Conservation (phyloP, 805 yeast genomes). For the Candida yuanshanica region DNA sequence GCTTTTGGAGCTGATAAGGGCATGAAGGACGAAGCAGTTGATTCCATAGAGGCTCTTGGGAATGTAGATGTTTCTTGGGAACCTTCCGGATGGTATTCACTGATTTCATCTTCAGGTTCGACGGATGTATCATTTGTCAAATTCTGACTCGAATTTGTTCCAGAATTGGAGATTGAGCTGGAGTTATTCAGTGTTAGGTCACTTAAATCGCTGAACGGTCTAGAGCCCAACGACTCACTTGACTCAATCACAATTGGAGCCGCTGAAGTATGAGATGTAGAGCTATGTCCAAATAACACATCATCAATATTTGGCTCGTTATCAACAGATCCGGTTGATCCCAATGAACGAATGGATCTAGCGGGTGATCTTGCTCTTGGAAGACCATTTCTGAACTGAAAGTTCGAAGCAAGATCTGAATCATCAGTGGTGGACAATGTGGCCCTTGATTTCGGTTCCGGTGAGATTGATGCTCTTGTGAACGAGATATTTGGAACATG, state of each 20-base stretch:
- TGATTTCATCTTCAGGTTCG: background rate
- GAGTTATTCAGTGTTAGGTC: background rate
- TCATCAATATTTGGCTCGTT: background rate
- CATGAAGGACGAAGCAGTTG: background rate
- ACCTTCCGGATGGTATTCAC: too few species aligned
- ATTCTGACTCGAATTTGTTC: background rate
- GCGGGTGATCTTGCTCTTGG: constrained; percentile 1
- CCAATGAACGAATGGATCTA: background rate
- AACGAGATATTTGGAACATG: constrained; percentile 10
- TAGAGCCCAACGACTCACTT: background rate
- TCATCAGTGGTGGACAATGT: background rate
- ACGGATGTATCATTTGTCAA: background rate
- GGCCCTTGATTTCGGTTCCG: constrained; percentile 2
- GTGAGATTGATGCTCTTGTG: constrained; percentile 13
- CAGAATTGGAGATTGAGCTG: background rate
- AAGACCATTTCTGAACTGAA: background rate
- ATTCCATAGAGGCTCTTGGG: background rate
- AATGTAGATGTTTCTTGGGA: too few species aligned
- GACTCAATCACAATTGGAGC: background rate
- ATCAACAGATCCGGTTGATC: background rate
- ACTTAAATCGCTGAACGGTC: background rate
- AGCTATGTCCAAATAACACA: background rate
- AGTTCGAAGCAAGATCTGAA: background rate
- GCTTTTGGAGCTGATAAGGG: background rate
- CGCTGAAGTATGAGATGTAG: background rate